Percentiles rank a stretch among this genome's conserved stretches.
These are phyloP conservation scores for Mimosa bimucronata DNA, from an alignment of 306 rosid genomes.

Conservation along the genomic window DNA sequence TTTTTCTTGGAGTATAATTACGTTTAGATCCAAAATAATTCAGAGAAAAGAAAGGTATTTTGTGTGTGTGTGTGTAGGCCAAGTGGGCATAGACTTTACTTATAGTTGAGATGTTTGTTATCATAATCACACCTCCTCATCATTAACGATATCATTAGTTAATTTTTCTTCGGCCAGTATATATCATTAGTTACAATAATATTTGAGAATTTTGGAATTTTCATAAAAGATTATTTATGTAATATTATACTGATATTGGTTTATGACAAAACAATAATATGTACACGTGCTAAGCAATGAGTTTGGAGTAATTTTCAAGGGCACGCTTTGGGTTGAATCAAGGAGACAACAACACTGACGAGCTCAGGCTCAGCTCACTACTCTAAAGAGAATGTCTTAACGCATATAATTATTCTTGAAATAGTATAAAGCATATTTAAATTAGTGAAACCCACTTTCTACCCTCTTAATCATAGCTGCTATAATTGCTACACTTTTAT, in stretches of 20 bases:
- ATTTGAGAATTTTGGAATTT: constrained; percentile 31
- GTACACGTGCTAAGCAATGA: constrained; percentile 83
- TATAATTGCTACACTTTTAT: constrained; percentile 59
- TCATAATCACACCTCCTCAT: constrained; percentile 36
- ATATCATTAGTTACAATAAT: too few relatives aligned
- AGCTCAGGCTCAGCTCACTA: constrained; percentile 54
- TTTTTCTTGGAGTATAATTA: too few relatives aligned
- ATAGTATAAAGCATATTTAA: constrained; percentile 27
- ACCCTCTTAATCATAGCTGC: constrained; percentile 65
- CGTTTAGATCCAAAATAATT: too few relatives aligned
- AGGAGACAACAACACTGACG: constrained; percentile 89
- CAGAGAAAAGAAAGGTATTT: too few relatives aligned
- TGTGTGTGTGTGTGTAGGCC: too few relatives aligned
- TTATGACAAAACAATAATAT: constrained; percentile 39
- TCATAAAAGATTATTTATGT: too few relatives aligned
- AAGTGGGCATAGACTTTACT: too few relatives aligned
- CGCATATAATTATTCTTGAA: constrained; percentile 15
- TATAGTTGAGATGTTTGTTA: not conserved
- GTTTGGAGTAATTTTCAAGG: constrained; percentile 71
- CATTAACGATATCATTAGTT: constrained; percentile 58
- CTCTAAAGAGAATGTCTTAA: constrained; percentile 79
- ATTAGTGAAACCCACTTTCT: constrained; percentile 47
- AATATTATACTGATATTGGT: not conserved
- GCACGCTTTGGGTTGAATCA: constrained; percentile 95
- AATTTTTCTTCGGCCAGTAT: too few relatives aligned